A percentile compares a stretch with the other conserved stretches of the same genome.
These are phyloP conservation scores for Ampelomyces quisqualis DNA, from an alignment of 2,329 filamentous ascomycete species.

Conservation along the genomic window DNA sequence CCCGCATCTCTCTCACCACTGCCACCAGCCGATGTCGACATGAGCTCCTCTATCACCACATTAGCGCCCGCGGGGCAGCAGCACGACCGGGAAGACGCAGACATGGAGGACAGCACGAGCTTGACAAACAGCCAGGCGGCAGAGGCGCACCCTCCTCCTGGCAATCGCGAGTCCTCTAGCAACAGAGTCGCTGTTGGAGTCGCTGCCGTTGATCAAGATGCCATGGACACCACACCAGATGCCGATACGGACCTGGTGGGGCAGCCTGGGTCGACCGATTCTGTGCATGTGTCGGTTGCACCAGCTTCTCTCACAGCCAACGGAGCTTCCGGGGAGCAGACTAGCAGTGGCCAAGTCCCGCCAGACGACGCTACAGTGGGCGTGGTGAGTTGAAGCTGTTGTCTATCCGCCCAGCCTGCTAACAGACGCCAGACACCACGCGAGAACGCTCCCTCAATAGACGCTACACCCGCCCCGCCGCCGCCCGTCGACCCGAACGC, in stretches of 20 bases:
- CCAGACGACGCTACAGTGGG: slow-evolving; percentile 6
- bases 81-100: slow-evolving; percentile 41
- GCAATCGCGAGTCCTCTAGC: slow-evolving; percentile 11
- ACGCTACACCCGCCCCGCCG: slow-evolving; percentile 25
- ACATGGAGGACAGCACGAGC: slow-evolving; percentile 37
- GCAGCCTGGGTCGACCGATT: slow-evolving; percentile 24
- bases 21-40: slow-evolving; percentile 31
- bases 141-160: slow-evolving; percentile 3
- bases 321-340: slow-evolving; percentile 9
- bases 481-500: slow-evolving; percentile 22
- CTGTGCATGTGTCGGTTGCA: slow-evolving; percentile 12
- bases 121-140: slow-evolving; percentile 18
- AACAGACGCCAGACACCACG: slow-evolving; percentile 15
- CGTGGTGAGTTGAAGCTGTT: slow-evolving; percentile 16
- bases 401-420: slow-evolving; percentile 3
- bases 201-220: slow-evolving; percentile 38
- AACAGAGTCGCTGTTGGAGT: slow-evolving; percentile 31
- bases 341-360: slow-evolving; percentile 11
- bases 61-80: slow-evolving; percentile 36
- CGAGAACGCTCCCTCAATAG: slow-evolving; percentile 17
- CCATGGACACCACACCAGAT: slow-evolving; percentile 45
- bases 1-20: slow-evolving; percentile 28
- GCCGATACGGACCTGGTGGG: slow-evolving; percentile 24
- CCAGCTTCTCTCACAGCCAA: slow-evolving; percentile 21
- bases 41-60: slow-evolving; percentile 38